Evolutionary conservation across 2,329 filamentous ascomycete genomes (phyloP).

Genomic region (Penicillium verrucosum): DNA sequence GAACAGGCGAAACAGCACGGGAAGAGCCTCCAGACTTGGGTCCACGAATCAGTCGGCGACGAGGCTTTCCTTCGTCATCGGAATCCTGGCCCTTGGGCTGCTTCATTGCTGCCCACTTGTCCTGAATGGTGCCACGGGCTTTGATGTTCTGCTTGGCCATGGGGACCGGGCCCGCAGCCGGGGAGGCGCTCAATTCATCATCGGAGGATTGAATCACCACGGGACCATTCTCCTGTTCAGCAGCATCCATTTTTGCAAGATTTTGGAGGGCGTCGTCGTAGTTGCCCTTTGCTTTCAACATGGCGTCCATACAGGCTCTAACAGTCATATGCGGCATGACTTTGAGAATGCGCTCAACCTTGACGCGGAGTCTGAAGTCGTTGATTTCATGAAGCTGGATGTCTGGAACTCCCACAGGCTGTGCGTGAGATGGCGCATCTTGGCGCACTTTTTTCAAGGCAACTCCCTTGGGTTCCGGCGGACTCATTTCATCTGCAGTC

Average conservation of each 20-base stretch:
- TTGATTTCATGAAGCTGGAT: slow-evolving; percentile 50
- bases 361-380: slow-evolving; percentile 49
- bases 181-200: slow-evolving; percentile 36
- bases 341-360: slow-evolving; percentile 51
- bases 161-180: slow-evolving; percentile 14
- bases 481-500: slow-evolving; percentile 45
- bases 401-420: slow-evolving; percentile 41
- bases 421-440: slow-evolving; percentile 45
- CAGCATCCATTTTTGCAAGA: slow-evolving; percentile 36
- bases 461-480: slow-evolving; percentile 33
- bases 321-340: slow-evolving; percentile 51
- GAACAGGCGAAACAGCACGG: slow-evolving; percentile 28
- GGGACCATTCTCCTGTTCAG: not conserved
- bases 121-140: slow-evolving; percentile 54
- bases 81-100: slow-evolving; percentile 17
- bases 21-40: slow-evolving; percentile 22
- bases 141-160: slow-evolving; percentile 54
- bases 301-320: slow-evolving; percentile 48
- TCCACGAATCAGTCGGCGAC: slow-evolving; percentile 41
- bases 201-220: slow-evolving; percentile 35
- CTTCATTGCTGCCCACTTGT: slow-evolving; percentile 56
- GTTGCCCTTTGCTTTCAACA: slow-evolving; percentile 51
- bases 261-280: slow-evolving; percentile 54
- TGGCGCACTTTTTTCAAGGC: slow-evolving; percentile 42
- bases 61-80: slow-evolving; percentile 30